A percentile compares a stretch with the other conserved stretches of the same genome.
phyloP scores from a whole-genome alignment of 2,329 filamentous ascomycete genomes.

The Cercospora citrullina region DNA sequence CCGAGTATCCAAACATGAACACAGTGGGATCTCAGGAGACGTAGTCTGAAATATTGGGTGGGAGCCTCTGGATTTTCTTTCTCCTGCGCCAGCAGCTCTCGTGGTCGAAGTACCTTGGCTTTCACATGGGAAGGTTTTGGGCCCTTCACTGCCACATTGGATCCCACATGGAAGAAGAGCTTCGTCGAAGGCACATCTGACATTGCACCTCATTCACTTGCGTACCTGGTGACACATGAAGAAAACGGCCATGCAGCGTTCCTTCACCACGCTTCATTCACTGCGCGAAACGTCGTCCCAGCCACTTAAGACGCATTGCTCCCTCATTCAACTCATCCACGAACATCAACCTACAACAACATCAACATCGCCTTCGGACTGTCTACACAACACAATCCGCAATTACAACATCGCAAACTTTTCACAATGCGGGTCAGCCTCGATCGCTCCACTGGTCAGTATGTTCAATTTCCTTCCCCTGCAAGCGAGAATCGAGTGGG shows the following conservation, averaged over 20 bases:
- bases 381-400: not conserved
- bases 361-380: slow-evolving; percentile 7
- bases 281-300: not conserved
- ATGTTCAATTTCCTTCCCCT: not conserved
- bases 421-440: not conserved
- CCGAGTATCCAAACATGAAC: slow-evolving; percentile 16
- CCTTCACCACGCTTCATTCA: not conserved
- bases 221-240: not conserved
- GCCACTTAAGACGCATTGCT: not conserved
- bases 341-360: not conserved
- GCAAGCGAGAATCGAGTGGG: not conserved
- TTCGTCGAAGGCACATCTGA: not conserved
- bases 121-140: not conserved
- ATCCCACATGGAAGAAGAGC: not conserved
- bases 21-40: not conserved
- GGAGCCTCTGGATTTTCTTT: no score
- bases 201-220: not conserved
- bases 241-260: not conserved
- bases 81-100: not conserved
- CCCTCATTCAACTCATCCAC: not conserved
- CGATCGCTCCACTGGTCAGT: not conserved
- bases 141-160: not conserved
- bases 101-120: not conserved
- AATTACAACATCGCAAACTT: not conserved
- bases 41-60: not conserved